A percentile compares a stretch with the other conserved stretches of the same genome.
Conservation (phyloP, 306 rosid genomes). For the Fragaria ananassa region DNA sequence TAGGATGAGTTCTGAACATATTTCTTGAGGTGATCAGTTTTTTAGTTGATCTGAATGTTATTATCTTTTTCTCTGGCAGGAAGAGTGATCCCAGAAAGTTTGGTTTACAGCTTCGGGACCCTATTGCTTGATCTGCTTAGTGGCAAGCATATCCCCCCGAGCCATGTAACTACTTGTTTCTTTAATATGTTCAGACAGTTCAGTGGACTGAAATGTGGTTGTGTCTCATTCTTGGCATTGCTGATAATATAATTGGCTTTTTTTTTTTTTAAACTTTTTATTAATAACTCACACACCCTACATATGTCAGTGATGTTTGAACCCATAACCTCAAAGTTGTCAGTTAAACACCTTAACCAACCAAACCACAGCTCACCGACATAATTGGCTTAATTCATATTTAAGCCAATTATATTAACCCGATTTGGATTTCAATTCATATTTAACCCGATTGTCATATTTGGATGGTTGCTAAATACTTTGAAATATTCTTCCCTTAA, state of each 20-base stretch:
- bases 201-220: background rate
- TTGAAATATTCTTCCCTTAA: slow-evolving; percentile 28
- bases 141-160: slow-evolving; percentile 93
- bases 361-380: too few species aligned
- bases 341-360: too few species aligned
- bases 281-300: too few species aligned
- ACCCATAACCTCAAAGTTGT: too few species aligned
- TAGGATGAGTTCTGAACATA: background rate
- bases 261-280: too few species aligned
- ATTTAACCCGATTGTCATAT: background rate
- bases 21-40: background rate
- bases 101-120: slow-evolving; percentile 86
- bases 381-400: background rate
- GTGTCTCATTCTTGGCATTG: slow-evolving; percentile 6
- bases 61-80: slow-evolving; percentile 49
- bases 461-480: slow-evolving; percentile 8
- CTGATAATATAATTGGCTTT: background rate
- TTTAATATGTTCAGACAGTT: slow-evolving; percentile 19
- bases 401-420: background rate
- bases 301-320: too few species aligned
- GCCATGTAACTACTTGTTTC: slow-evolving; percentile 55
- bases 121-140: slow-evolving; percentile 88
- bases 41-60: slow-evolving; percentile 16
- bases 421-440: background rate
- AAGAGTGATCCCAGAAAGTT: slow-evolving; percentile 82